These are phyloP conservation scores for Tetradesmus obliquus DNA, from an alignment of 139 green algal species.

Conservation along the genomic window DNA sequence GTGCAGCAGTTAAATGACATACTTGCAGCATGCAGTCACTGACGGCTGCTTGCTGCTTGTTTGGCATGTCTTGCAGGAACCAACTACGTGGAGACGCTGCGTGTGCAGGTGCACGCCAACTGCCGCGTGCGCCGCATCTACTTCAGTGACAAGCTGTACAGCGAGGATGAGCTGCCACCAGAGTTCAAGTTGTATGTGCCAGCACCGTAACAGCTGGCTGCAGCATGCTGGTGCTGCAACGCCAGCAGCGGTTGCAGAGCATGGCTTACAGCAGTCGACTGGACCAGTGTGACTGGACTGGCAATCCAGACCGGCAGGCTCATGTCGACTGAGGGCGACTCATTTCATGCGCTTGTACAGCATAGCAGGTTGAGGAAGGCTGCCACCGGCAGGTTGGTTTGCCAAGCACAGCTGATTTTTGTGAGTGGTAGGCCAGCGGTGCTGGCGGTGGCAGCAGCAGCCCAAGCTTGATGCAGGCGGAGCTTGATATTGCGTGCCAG, in stretches of 20 bases:
- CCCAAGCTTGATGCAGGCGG: too few species aligned
- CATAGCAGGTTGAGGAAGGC: not conserved
- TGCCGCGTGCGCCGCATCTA: slow-evolving; percentile 96
- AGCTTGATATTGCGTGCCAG: too few species aligned
- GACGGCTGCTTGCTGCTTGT: not conserved
- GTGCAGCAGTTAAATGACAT: not conserved
- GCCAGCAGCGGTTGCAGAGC: not conserved
- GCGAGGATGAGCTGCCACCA: slow-evolving; percentile 96
- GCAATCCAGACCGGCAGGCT: not conserved
- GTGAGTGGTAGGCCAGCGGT: not conserved
- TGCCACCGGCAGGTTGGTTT: not conserved
- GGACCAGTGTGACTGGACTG: too few species aligned
- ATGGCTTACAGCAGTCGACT: not conserved
- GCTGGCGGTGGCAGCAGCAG: not conserved
- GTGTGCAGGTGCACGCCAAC: slow-evolving; percentile 96
- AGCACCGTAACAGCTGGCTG: not conserved
- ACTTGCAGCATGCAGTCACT: not conserved
- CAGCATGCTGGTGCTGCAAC: not conserved
- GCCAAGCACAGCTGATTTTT: not conserved
- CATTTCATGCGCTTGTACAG: not conserved
- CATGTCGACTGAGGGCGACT: not conserved
- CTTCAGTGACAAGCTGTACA: slow-evolving; percentile 94
- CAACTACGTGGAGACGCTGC: slow-evolving; percentile 95
- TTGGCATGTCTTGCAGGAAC: slow-evolving; percentile 72
- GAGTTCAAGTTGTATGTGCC: slow-evolving; percentile 77